Base-by-base conservation (phyloP, 352 stramenopile species). In the Hyaloperonospora brassicae region DNA sequence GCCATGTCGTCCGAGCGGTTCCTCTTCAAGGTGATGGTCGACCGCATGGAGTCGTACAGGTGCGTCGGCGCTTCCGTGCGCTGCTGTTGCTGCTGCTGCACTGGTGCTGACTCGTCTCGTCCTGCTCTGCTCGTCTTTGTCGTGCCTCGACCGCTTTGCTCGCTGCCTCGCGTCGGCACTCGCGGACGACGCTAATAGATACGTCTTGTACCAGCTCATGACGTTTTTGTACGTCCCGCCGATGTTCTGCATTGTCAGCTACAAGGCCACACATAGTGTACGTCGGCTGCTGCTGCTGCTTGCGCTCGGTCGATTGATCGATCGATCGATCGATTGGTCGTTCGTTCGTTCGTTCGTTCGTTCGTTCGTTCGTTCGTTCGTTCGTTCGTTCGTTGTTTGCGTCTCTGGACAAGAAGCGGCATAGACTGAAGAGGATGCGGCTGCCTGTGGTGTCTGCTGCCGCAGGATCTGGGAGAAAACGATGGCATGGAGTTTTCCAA, bases 31-130 rank as follows among this genome's bases (percentile, higher is more conserved):
- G 61, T 88, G 46, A 87, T 95, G 80, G 70, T 95, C 39, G 84
- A 95, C 46, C 82, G 82, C 43, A 95, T 95, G 84, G 76, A 90
- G 56, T 92, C 82, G 48, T 95, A 95, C 63, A 79, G 82, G 80
- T 93, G 47, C 13, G 67, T 43, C 8, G 31, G 34, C 34, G 34
- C 36, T 3, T n/a, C 10, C 21, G 36, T 22, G 21, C n/a, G n/a
- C n/a, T n/a, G n/a, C n/a, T n/a, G 36, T 4, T 42, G 4, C 22
- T 5, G 14, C 23, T 44, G 39, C 39, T 44, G 14, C n/a, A 2
- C 27, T 31, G n/a, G n/a, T n/a, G n/a, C n/a, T n/a, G n/a, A n/a
- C n/a, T n/a, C n/a, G n/a, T n/a, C n/a, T n/a, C n/a, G n/a, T n/a
- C n/a, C n/a, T n/a, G n/a, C n/a, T n/a, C n/a, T n/a, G n/a, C 5